Evolutionary conservation across 2,329 filamentous ascomycete species (phyloP).

Genomic region (Diaporthe sp.): DNA sequence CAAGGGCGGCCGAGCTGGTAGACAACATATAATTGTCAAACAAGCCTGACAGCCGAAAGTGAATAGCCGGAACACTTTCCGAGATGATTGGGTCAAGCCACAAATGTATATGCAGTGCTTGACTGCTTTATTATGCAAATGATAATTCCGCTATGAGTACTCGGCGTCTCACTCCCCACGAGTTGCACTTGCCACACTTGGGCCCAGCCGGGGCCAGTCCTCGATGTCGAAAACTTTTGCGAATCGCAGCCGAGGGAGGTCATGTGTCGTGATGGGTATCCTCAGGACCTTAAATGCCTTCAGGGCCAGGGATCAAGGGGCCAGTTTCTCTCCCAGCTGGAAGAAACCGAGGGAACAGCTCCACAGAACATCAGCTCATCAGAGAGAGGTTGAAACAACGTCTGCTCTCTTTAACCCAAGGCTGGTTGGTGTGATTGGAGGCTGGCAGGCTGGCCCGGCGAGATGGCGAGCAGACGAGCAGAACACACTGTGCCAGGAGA

Average conservation of each 20-base stretch:
- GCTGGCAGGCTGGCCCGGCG: background rate
- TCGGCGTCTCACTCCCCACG: background rate
- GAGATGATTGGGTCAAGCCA: constrained; percentile 18
- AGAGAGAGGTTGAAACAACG: constrained; percentile 10
- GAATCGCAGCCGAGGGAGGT: constrained; percentile 21
- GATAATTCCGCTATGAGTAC: background rate
- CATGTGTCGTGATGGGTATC: constrained; percentile 21
- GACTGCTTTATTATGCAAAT: background rate
- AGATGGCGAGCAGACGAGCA: background rate
- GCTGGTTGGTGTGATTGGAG: background rate
- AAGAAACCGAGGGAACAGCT: constrained; percentile 18
- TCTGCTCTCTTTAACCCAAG: constrained; percentile 10
- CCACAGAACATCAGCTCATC: constrained; percentile 34
- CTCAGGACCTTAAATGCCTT: background rate
- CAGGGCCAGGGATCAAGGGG: constrained; percentile 8
- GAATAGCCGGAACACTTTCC: background rate
- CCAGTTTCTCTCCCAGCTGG: constrained; percentile 1
- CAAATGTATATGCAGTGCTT: background rate
- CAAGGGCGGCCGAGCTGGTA: background rate
- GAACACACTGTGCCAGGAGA: constrained; percentile 8
- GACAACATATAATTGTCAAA: background rate
- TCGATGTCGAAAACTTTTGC: constrained; percentile 4
- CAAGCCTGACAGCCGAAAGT: background rate
- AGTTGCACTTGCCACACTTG: constrained; percentile 2
- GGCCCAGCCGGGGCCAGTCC: background rate